phyloP scores from a whole-genome alignment of 148 eudicot species.

The Rhododendron williamsianum region DNA sequence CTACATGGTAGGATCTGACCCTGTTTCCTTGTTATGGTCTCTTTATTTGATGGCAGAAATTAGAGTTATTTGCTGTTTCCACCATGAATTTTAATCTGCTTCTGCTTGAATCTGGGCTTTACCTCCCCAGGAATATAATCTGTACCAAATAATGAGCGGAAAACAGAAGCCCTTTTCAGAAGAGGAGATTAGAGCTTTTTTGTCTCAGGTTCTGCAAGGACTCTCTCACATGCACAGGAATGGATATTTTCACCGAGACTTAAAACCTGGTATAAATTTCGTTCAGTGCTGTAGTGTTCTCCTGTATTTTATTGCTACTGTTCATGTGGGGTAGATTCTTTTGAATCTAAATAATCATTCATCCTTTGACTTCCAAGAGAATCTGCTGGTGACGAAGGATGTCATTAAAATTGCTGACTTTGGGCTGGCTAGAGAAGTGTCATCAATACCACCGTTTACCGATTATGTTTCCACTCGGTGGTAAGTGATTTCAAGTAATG shows the following conservation, averaged over 20 bases:
- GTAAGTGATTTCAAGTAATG: constrained; percentile 35
- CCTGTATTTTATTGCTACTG: not conserved
- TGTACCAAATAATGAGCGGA: constrained; percentile 79
- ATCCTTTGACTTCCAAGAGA: constrained; percentile 42
- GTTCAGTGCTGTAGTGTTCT: not conserved
- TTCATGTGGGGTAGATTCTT: not conserved
- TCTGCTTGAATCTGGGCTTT: constrained; percentile 7
- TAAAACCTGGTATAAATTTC: constrained; percentile 74
- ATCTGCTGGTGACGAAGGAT: constrained; percentile 75
- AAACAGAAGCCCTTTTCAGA: constrained; percentile 61
- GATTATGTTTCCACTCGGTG: constrained; percentile 98
- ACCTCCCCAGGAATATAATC: constrained; percentile 63
- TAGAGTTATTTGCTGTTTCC: not conserved
- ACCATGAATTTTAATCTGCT: not conserved
- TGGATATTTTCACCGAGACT: constrained; percentile 93
- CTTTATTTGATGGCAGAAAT: not conserved
- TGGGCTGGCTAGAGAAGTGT: constrained; percentile 88
- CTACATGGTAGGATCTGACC: constrained; percentile 60
- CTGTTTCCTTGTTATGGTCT: not conserved
- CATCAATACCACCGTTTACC: constrained; percentile 84
- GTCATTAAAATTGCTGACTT: constrained; percentile 88
- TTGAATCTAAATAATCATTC: constrained; percentile 2
- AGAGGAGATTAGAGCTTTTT: constrained; percentile 65
- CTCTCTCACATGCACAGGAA: constrained; percentile 77
- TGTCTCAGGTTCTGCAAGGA: constrained; percentile 78